Percentiles rank a stretch among this genome's conserved stretches.
Evolutionary conservation across 169 alveolate genomes (phyloP).

Genomic region (Babesia gibsoni): DNA sequence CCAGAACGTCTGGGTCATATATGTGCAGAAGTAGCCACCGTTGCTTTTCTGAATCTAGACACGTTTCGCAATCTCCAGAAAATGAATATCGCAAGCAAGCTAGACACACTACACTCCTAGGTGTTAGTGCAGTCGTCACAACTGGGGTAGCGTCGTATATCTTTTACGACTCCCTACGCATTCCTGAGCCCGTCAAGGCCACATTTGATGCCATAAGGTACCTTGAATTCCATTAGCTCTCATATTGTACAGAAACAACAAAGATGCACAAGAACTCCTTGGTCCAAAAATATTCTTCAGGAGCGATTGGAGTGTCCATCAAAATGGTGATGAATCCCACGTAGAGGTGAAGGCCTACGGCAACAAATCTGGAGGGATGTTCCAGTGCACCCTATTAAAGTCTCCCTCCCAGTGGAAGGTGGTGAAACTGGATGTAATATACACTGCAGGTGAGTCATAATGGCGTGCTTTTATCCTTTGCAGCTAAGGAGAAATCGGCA

Average conservation of each 20-base stretch:
- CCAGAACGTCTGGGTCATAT: too few relatives aligned
- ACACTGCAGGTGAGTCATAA: neutral
- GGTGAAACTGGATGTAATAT: slow-evolving; percentile 6
- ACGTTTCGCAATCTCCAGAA: neutral
- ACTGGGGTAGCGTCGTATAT: neutral
- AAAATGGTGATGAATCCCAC: neutral
- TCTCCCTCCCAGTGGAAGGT: neutral
- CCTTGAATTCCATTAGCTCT: neutral
- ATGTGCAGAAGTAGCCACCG: slow-evolving; percentile 3
- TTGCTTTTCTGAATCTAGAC: neutral
- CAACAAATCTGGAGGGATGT: slow-evolving; percentile 26
- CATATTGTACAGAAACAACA: neutral
- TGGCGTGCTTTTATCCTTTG: neutral
- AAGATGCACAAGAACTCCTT: neutral
- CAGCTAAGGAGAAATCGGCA: slow-evolving; percentile 2
- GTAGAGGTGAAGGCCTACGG: slow-evolving; percentile 31
- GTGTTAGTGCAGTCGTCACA: neutral
- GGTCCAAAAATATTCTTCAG: slow-evolving; percentile 1
- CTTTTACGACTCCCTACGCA: slow-evolving; percentile 12
- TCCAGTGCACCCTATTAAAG: neutral
- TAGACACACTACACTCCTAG: neutral
- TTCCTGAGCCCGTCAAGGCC: neutral
- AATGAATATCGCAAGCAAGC: neutral
- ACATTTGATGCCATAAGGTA: slow-evolving; percentile 6
- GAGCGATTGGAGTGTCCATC: slow-evolving; percentile 33